Evolutionary conservation across 2,329 filamentous ascomycete species (phyloP).

Genomic region (Trichoderma guizhouense): DNA sequence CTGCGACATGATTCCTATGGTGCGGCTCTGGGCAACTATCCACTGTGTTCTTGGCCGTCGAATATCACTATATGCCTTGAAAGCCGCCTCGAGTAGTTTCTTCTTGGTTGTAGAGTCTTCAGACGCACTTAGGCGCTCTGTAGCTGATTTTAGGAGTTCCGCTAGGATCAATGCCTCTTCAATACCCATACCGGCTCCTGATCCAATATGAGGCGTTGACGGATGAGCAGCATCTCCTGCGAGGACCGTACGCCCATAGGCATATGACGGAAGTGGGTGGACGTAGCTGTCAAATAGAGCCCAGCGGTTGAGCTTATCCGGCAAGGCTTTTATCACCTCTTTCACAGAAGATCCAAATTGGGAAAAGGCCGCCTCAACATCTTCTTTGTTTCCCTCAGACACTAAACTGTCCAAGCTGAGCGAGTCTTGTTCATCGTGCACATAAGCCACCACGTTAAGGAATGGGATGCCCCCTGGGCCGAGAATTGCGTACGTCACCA

Average conservation of each 20-base stretch:
- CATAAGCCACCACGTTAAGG: background rate
- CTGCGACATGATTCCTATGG: background rate
- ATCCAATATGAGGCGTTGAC: constrained; percentile 26
- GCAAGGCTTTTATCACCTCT: background rate
- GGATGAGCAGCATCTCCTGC: constrained; percentile 28
- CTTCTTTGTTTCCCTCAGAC: background rate
- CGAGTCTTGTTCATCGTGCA: constrained; percentile 11
- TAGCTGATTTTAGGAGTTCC: background rate
- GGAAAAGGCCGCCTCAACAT: background rate
- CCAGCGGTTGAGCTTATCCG: constrained; percentile 17
- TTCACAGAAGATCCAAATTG: background rate
- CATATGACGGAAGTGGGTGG: background rate
- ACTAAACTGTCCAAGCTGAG: background rate
- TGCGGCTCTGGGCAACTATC: background rate
- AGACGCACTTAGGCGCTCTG: background rate
- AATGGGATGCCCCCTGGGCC: background rate
- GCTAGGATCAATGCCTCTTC: background rate
- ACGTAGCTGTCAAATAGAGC: constrained; percentile 19
- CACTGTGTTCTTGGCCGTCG: background rate
- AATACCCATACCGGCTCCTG: background rate
- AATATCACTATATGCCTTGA: background rate
- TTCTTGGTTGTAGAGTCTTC: background rate
- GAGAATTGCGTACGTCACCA: constrained; percentile 6
- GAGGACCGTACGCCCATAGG: background rate
- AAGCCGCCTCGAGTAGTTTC: background rate